Base-by-base conservation (phyloP, 495 filamentous ascomycete species). In the Neurospora sp. region DNA sequence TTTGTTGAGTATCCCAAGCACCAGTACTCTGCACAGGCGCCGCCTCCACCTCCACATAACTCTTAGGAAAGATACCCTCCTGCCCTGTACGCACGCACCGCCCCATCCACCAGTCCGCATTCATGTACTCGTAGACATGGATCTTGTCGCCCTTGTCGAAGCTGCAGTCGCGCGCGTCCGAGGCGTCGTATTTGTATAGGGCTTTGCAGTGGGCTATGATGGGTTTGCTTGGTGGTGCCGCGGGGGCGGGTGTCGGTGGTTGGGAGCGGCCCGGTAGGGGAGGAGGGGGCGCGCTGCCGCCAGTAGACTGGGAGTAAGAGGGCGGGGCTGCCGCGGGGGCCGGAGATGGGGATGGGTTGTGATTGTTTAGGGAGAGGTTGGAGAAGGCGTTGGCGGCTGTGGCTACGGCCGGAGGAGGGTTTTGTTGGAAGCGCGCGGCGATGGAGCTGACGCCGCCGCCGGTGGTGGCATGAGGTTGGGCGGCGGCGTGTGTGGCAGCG, bases 91-190 rank as follows among this genome's bases (percentile, higher is more conserved):
- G 90, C 75, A 89, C 83, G 80, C 96, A 94, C 37, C 88, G 89
- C 71, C 96, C 96, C 83, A 92, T 90, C 94, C 94, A 97, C 96
- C 96, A 99, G 78, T 99, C 96, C 23, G 89, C 89, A 77, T 98
- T 98, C 89, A 96, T 93, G 82, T 97, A 93, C 80, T 97, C 92
- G 69, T 88, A 85, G 37, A 99, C 91, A 69, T 89, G 86, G 75
- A 99, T 85, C 31, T 87, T 86, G 82, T 97, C 94, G 77, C 93
- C 89, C 38, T 89, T 89, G 72, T 89, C 85, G 76, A 99, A 87
- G 1, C 87, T 87, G 71, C 94, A 85, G 80, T 98, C 96, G 44
- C 93, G 92, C 7, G 89, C 83, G 75, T 97, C 93, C 39, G 89
- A 86, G 16, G 90, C 91, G 37, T 85, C 86, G 84, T 97, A 99